These are phyloP conservation scores for Adansonia madagascariensis DNA, from an alignment of 441 rosid genomes.

Conservation along the genomic window DNA sequence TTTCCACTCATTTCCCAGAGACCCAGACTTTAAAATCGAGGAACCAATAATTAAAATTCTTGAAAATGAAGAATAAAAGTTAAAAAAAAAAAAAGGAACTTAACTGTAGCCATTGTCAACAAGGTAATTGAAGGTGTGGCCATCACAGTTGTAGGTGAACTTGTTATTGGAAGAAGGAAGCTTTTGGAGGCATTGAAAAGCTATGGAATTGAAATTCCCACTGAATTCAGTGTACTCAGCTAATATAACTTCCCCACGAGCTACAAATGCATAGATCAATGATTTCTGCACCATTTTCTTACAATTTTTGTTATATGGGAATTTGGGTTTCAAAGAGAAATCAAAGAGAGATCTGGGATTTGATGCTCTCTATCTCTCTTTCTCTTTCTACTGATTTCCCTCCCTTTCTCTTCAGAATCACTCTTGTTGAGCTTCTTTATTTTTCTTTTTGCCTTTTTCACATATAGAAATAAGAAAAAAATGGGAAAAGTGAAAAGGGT, in stretches of 20 bases:
- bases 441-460: background rate
- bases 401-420: conserved; percentile 11
- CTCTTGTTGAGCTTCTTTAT: conserved; percentile 1
- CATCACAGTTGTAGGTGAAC: conserved; percentile 82
- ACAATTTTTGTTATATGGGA: background rate
- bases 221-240: conserved; percentile 72
- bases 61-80: background rate
- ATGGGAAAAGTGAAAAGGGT: background rate
- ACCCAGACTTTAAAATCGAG: background rate
- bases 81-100: conserved; percentile 23
- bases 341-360: conserved; percentile 24
- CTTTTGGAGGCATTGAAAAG: conserved; percentile 81
- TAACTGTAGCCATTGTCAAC: conserved; percentile 75
- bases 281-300: conserved; percentile 57
- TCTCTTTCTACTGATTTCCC: conserved; percentile 14
- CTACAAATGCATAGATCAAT: conserved; percentile 76
- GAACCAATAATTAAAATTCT: background rate
- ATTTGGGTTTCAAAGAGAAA: conserved; percentile 16
- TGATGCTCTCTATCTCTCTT: background rate
- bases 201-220: conserved; percentile 71
- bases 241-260: conserved; percentile 62
- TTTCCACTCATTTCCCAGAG: background rate
- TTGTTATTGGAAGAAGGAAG: conserved; percentile 72
- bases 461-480: background rate
- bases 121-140: conserved; percentile 79